Base-by-base conservation (phyloP, 768 basidiomycete genomes). In the Hortiboletus flavorubellus region DNA sequence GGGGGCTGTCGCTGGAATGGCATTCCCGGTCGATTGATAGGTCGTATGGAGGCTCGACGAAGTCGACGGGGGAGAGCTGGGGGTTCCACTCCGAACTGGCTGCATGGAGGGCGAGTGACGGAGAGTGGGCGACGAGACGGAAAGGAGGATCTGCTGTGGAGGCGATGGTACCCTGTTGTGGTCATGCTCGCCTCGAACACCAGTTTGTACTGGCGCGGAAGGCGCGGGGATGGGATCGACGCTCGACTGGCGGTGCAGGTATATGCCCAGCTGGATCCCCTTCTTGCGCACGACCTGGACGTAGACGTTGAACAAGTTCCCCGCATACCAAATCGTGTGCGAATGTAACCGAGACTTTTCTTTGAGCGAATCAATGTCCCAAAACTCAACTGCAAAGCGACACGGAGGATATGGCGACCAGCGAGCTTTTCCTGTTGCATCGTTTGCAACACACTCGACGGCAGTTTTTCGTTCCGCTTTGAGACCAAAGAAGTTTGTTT, bases 261-360 rank as follows among this genome's bases (percentile, higher is more conserved):
- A 96, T 31, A 96, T 83, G 1, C 94, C 94, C 2, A 96, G 76
- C 64, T 97, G 93, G 3, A 77, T 64, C 26, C 76, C 78, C 68
- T 95, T 95, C 80, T 90, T 91, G 60, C 85, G 82, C 47, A 93
- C 86, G 43, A 93, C 79, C 68, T 96, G 93, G 41, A 94, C 86
- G 64, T 95, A 96, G 2, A 93, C 84, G 59, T 93, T 93, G 77
- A 86, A 94, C 64, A 91, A 74, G 62, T 83, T 91, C 9, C 94
- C 94, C 2, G 89, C 93, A 66, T 93, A 91, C 83, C 91, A 94
- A 50, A 95, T 79, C 3, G 93, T 97, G 51, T 85, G 83, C 8
- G 89, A 91, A 68, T 95, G 85, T 48, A 91, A 70, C 15, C 92
- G 78, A 48, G 84, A 83, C 72, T 94, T 96, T 73, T 96, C 93